These are phyloP conservation scores for Tolypocladium album DNA, from an alignment of 2,329 filamentous ascomycete species.

Conservation along the genomic window DNA sequence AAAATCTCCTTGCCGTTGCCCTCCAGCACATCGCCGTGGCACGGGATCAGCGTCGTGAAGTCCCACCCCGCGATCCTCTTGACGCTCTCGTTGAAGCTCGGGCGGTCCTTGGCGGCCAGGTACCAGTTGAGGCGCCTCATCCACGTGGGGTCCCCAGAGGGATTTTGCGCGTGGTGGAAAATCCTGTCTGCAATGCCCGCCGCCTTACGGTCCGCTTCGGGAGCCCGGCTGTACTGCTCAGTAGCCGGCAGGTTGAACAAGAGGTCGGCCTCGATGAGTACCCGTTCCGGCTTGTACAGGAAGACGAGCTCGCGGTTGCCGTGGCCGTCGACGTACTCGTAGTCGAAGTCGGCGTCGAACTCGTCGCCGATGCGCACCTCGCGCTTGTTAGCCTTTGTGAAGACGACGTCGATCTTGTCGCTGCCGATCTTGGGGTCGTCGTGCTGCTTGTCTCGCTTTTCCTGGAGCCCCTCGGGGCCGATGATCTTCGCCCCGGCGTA, in stretches of 20 bases:
- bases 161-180: conserved; percentile 45
- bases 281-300: conserved; percentile 65
- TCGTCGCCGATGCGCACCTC: conserved; percentile 53
- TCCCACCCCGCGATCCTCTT: conserved; percentile 67
- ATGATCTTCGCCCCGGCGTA: conserved; percentile 74
- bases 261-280: conserved; percentile 81
- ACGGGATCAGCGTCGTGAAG: conserved; percentile 77
- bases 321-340: conserved; percentile 73
- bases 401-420: conserved; percentile 56
- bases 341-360: conserved; percentile 79
- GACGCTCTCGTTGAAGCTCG: conserved; percentile 60
- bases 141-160: conserved; percentile 56
- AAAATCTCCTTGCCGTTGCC: conserved; percentile 63
- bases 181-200: conserved; percentile 29
- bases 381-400: conserved; percentile 44
- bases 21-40: conserved; percentile 86
- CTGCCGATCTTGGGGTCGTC: conserved; percentile 31
- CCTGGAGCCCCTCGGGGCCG: conserved; percentile 70
- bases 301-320: conserved; percentile 83
- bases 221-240: conserved; percentile 75
- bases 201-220: conserved; percentile 14
- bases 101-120: conserved; percentile 49
- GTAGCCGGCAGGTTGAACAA: conserved; percentile 82
- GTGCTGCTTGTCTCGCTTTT: conserved; percentile 60
- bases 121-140: conserved; percentile 83